Conservation (phyloP, 2,329 filamentous ascomycete genomes). For the Fusarium denticulatum region DNA sequence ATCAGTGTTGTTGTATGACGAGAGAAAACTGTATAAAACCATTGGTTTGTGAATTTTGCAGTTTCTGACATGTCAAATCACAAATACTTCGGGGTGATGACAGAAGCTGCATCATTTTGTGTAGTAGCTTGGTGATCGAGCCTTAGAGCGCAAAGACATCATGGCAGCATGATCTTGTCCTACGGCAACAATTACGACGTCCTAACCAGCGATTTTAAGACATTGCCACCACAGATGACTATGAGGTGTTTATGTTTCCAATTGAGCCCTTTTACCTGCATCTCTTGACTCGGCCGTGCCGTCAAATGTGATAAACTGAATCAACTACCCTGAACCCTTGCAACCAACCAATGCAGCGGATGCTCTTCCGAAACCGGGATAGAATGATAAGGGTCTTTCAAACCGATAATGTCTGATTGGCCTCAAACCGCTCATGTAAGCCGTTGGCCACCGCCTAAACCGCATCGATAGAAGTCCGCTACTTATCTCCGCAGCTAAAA, state of each 20-base stretch:
- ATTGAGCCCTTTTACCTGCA: not conserved
- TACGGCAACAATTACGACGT: too few relatives aligned
- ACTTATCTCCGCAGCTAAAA: not conserved
- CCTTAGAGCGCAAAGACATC: too few relatives aligned
- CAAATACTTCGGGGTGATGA: too few relatives aligned
- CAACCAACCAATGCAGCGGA: not conserved
- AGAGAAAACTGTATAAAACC: not conserved
- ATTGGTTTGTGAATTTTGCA: not conserved
- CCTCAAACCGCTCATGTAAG: not conserved
- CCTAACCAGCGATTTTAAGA: rapidly evolving
- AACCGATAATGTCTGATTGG: not conserved
- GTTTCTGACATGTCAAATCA: not conserved
- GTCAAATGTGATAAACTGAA: not conserved
- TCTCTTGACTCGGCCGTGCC: not conserved
- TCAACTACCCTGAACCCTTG: not conserved
- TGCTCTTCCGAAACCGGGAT: not conserved
- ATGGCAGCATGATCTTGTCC: not conserved
- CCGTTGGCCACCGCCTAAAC: not conserved
- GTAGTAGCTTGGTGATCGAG: too few relatives aligned
- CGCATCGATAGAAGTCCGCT: not conserved
- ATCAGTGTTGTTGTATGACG: too few relatives aligned
- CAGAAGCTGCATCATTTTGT: rapidly evolving
- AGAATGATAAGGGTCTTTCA: not conserved
- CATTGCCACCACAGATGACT: not conserved
- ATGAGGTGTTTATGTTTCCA: not conserved